phyloP scores from a whole-genome alignment of 805 yeast species.

The Saitoella complicata region DNA sequence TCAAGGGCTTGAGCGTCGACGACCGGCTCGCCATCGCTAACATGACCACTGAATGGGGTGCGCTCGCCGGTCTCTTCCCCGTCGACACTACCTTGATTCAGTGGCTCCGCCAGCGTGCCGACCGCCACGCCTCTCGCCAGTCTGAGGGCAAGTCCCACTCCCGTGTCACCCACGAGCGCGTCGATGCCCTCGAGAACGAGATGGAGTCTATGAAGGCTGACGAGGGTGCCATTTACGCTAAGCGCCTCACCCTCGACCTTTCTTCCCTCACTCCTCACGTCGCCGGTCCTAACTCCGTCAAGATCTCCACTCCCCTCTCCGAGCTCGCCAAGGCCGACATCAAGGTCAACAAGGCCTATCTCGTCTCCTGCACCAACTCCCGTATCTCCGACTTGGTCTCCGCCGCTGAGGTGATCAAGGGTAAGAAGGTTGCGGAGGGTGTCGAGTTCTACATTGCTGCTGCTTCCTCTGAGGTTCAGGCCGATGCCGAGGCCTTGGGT shows the following conservation, averaged over 20 bases:
- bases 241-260: conserved; percentile 68
- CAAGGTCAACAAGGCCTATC: conserved; percentile 79
- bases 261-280: conserved; percentile 70
- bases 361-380: conserved; percentile 96
- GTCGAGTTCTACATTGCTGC: conserved; percentile 97
- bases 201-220: conserved; percentile 23
- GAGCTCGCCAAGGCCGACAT: conserved; percentile 59
- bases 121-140: conserved; percentile 27
- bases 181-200: conserved; percentile 35
- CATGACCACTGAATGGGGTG: conserved; percentile 99
- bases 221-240: conserved; percentile 82
- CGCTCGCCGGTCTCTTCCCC: conserved; percentile 93
- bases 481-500: conserved; percentile 78
- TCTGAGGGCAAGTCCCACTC: conserved; percentile 46
- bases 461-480: conserved; percentile 84
- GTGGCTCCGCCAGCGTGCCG: conserved; percentile 57
- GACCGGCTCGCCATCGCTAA: conserved; percentile 85
- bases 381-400: conserved; percentile 83
- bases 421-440: conserved; percentile 68
- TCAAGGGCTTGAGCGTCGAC: conserved; percentile 54
- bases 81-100: conserved; percentile 62
- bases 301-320: conserved; percentile 63
- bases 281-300: conserved; percentile 96
- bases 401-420: conserved; percentile 77
- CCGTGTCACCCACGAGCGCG: conserved; percentile 50